Conservation (phyloP, 176 grass and related monocot genomes). For the Musa schizocarpa region DNA sequence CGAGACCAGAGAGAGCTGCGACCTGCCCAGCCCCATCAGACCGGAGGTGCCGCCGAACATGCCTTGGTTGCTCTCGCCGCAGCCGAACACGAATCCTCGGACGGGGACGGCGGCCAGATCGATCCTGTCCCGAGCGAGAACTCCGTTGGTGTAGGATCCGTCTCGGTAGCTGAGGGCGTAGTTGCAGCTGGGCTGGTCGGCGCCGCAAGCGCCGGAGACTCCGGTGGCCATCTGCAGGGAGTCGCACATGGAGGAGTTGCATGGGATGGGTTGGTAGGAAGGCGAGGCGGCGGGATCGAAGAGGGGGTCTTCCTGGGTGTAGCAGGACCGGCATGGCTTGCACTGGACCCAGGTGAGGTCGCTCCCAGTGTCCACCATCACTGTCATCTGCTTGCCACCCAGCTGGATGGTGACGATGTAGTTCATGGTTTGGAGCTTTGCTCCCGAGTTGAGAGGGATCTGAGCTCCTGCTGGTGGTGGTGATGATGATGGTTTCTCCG, state of each 20-base stretch:
- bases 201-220: constrained; percentile 7
- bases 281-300: constrained; percentile 56
- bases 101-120: constrained; percentile 22
- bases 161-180: constrained; percentile 63
- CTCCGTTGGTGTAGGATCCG: constrained; percentile 52
- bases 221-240: constrained; percentile 23
- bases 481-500: background rate
- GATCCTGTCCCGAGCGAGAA: constrained; percentile 47
- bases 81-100: constrained; percentile 12
- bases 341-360: constrained; percentile 85
- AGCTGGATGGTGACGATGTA: constrained; percentile 37
- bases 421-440: constrained; percentile 48
- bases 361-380: constrained; percentile 71
- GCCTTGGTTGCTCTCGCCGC: constrained; percentile 51
- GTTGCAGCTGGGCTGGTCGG: constrained; percentile 31
- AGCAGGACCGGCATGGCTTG: constrained; percentile 58
- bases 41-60: constrained; percentile 65
- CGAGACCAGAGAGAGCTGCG: constrained; percentile 52
- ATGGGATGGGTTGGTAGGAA: constrained; percentile 43
- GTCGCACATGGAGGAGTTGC: constrained; percentile 49
- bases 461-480: constrained; percentile 9
- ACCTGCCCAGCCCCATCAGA: constrained; percentile 71
- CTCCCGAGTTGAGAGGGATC: constrained; percentile 43
- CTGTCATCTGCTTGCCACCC: constrained; percentile 38
- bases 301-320: constrained; percentile 52